phyloP scores from a whole-genome alignment of 371 early-diverging fungal genomes.

The Apophysomyces variabilis region DNA sequence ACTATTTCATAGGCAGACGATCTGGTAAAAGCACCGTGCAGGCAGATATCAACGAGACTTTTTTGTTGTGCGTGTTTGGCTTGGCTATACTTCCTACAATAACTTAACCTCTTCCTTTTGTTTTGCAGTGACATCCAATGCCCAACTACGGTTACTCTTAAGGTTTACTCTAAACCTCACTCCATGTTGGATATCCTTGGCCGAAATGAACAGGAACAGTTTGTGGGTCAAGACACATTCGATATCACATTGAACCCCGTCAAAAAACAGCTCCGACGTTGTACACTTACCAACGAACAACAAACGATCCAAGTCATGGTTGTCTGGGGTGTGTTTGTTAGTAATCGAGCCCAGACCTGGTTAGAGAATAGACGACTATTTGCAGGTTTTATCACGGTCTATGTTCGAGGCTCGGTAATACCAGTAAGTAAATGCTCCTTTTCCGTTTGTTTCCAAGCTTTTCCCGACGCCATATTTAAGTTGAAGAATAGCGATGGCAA shows the following conservation, averaged over 20 bases:
- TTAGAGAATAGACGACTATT: conserved; percentile 35
- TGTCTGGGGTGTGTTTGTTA: conserved; percentile 44
- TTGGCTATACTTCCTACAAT: not conserved
- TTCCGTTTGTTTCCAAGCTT: no score
- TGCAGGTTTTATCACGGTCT: conserved; percentile 47
- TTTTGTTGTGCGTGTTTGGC: conserved; percentile 35
- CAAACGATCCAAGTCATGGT: conserved; percentile 38
- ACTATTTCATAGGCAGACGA: conserved; percentile 29
- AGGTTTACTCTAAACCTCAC: conserved; percentile 37
- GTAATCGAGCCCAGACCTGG: conserved; percentile 31
- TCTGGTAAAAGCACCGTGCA: conserved; percentile 46
- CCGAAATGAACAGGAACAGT: conserved; percentile 27
- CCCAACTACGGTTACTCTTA: conserved; percentile 24
- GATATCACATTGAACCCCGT: conserved; percentile 28
- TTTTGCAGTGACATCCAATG: conserved; percentile 39
- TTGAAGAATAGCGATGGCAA: conserved; percentile 40
- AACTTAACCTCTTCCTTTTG: not conserved
- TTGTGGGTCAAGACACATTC: conserved; percentile 37
- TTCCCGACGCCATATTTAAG: no score
- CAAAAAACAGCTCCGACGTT: conserved; percentile 41
- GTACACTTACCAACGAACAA: conserved; percentile 23
- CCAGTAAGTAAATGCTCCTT: conserved; percentile 36
- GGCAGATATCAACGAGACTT: conserved; percentile 48
- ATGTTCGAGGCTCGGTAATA: conserved; percentile 40
- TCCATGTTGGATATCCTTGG: conserved; percentile 20